Evolutionary conservation across 345 rosid genomes (phyloP).

Genomic region (Syzygium grande): DNA sequence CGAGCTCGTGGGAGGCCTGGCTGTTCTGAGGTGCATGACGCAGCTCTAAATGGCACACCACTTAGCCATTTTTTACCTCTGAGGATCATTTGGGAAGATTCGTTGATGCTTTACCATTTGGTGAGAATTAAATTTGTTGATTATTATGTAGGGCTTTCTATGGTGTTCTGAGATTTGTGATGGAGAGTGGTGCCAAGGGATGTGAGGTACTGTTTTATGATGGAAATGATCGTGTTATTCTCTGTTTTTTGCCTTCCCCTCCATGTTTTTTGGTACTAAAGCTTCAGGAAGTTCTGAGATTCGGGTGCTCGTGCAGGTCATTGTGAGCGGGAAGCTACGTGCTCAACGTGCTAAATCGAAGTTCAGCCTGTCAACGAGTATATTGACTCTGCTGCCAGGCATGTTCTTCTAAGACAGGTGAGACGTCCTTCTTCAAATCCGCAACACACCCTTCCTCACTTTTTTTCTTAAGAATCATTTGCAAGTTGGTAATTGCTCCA

Average conservation of each 20-base stretch:
- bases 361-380: slow-evolving; percentile 36
- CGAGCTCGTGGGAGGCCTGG: slow-evolving; percentile 15
- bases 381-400: slow-evolving; percentile 41
- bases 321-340: slow-evolving; percentile 36
- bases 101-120: neutral
- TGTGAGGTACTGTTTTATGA: slow-evolving; percentile 16
- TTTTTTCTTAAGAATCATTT: neutral
- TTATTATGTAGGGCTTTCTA: slow-evolving; percentile 26
- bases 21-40: slow-evolving; percentile 7
- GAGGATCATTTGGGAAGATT: neutral
- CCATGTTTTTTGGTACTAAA: neutral
- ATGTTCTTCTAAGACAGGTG: slow-evolving; percentile 41
- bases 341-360: slow-evolving; percentile 36
- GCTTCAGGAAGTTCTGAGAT: neutral
- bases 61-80: neutral
- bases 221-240: neutral
- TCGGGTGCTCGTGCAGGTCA: slow-evolving; percentile 13
- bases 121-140: neutral
- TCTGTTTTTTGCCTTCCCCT: neutral
- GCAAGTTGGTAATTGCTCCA: neutral
- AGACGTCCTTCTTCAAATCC: neutral
- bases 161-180: slow-evolving; percentile 28
- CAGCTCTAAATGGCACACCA: neutral
- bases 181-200: slow-evolving; percentile 46
- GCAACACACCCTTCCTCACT: neutral